Percentiles rank a stretch among this genome's conserved stretches.
Evolutionary conservation across 768 basidiomycete species (phyloP).

Genomic region (Udeniomyces megalosporus): DNA sequence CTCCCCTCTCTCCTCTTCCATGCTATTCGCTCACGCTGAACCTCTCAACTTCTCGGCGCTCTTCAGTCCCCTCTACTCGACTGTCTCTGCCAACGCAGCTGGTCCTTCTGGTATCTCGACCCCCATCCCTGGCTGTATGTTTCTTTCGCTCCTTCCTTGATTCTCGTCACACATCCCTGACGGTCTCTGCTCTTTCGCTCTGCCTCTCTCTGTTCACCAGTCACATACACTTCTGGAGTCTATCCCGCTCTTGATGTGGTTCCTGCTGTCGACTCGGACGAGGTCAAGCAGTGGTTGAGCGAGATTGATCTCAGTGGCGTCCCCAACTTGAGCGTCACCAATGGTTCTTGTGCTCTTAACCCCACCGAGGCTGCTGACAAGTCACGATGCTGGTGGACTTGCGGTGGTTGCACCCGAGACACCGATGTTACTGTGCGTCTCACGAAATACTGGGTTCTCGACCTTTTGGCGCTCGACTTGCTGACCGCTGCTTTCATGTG

Average conservation of each 20-base stretch:
- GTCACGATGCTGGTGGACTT: conserved; percentile 51
- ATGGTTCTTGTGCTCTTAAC: conserved; percentile 5
- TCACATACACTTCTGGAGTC: not conserved
- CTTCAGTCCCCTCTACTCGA: not conserved
- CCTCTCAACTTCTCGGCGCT: not conserved
- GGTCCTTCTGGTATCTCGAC: conserved; percentile 1
- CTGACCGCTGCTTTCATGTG: no score
- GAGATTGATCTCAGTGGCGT: conserved; percentile 19
- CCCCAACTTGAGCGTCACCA: conserved; percentile 2
- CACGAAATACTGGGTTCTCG: no score
- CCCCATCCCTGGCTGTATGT: not conserved
- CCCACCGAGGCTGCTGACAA: conserved; percentile 5
- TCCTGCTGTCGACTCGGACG: conserved; percentile 25
- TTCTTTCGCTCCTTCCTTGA: not conserved
- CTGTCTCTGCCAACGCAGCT: not conserved
- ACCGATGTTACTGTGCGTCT: conserved; percentile 5
- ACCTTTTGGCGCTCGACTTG: no score
- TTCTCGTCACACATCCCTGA: not conserved
- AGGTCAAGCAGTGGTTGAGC: conserved; percentile 21
- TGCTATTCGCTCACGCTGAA: not conserved
- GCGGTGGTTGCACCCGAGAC: conserved; percentile 34
- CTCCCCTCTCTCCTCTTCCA: not conserved
- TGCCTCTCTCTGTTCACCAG: not conserved
- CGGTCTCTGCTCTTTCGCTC: not conserved
- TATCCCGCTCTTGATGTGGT: conserved; percentile 26